phyloP scores from a whole-genome alignment of 257 asterid genomes.

The Catharanthus roseus region DNA sequence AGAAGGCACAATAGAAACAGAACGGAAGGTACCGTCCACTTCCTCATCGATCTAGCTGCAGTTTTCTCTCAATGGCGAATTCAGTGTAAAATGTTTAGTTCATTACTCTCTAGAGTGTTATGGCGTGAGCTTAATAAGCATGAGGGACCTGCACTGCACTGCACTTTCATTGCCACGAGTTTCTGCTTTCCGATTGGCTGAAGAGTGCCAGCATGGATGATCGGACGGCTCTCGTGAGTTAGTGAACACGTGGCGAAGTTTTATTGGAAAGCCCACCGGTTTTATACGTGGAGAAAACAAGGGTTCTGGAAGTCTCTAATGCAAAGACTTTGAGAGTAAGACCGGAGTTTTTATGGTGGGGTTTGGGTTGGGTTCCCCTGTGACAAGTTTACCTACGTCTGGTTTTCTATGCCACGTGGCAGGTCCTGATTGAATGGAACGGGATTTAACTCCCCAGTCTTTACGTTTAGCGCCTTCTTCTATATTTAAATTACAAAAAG shows the following conservation, averaged over 20 bases:
- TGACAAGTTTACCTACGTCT: too few relatives aligned
- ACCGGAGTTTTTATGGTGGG: constrained; percentile 5
- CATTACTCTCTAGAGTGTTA: too few relatives aligned
- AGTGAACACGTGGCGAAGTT: constrained; percentile 28
- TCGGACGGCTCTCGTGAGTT: constrained; percentile 28
- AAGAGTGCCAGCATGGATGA: constrained; percentile 39
- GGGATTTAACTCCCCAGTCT: neutral
- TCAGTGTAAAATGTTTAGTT: neutral
- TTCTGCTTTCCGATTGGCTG: constrained; percentile 37
- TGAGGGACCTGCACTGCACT: neutral
- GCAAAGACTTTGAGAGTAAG: constrained; percentile 1
- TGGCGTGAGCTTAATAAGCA: neutral
- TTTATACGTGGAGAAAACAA: constrained; percentile 40
- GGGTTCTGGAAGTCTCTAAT: constrained; percentile 45
- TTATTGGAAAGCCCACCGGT: constrained; percentile 31
- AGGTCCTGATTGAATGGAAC: neutral
- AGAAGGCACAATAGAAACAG: constrained; percentile 61
- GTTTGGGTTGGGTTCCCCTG: neutral
- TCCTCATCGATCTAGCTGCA: constrained; percentile 43
- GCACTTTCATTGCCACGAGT: constrained; percentile 31
- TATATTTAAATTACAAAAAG: neutral
- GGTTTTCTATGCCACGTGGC: neutral
- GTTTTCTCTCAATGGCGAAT: constrained; percentile 10
- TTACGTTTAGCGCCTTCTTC: neutral
- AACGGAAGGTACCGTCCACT: constrained; percentile 76